These are phyloP conservation scores for Acacia concinna DNA, from an alignment of 331 rosid species.

Conservation along the genomic window DNA sequence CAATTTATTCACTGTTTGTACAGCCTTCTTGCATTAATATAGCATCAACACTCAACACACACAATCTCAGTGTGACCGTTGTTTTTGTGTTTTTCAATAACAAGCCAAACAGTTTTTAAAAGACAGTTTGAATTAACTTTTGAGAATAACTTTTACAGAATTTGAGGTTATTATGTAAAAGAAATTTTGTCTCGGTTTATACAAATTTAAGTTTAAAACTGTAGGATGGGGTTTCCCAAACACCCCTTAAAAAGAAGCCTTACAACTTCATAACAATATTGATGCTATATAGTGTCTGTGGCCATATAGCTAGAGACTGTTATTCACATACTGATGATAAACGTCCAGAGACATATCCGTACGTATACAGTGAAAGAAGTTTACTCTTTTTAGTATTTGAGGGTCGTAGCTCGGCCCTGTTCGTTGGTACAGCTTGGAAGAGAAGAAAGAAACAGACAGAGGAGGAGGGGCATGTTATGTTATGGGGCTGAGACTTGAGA, in stretches of 20 bases:
- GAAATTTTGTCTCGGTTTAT: too few relatives aligned
- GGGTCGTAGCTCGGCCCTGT: conserved; percentile 20
- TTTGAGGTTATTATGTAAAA: too few relatives aligned
- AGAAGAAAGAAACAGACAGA: neutral
- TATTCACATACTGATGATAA: neutral
- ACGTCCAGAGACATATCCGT: conserved; percentile 20
- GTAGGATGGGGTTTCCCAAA: too few relatives aligned
- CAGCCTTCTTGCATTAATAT: conserved; percentile 25
- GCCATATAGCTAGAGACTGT: neutral
- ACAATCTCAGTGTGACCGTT: neutral
- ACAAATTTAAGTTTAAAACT: too few relatives aligned
- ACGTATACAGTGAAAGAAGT: conserved; percentile 41
- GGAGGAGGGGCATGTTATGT: conserved; percentile 17
- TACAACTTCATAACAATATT: neutral
- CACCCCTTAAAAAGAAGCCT: too few relatives aligned
- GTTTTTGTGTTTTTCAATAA: conserved; percentile 7
- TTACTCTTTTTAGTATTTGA: conserved; percentile 33
- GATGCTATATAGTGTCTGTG: neutral
- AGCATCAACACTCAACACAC: conserved; percentile 36
- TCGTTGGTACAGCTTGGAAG: conserved; percentile 27
- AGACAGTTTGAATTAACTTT: too few relatives aligned
- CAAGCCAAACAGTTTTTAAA: neutral
- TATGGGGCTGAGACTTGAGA: conserved; percentile 10
- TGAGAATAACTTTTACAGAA: too few relatives aligned
- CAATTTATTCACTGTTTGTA: conserved; percentile 23